Evolutionary conservation across 2,329 filamentous ascomycete genomes (phyloP).

Genomic region (Xylaria sp.): DNA sequence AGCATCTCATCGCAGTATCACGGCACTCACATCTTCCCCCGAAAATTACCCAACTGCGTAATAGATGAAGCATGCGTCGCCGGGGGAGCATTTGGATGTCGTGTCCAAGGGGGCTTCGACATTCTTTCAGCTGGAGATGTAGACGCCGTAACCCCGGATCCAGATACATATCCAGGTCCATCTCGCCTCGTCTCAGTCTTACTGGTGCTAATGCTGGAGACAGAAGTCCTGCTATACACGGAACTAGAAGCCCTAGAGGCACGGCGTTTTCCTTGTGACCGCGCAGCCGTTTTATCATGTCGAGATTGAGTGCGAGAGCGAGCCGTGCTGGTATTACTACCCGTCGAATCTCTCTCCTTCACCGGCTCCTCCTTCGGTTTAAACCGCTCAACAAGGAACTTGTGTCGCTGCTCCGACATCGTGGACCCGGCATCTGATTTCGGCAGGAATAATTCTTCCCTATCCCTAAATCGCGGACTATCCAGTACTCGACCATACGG

Average conservation of each 20-base stretch:
- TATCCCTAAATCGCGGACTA: constrained; percentile 8
- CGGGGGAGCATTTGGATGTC: not conserved
- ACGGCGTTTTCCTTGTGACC: not conserved
- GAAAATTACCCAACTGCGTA: not conserved
- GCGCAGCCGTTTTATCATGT: not conserved
- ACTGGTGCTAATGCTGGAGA: not conserved
- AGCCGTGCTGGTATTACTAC: too few relatives aligned
- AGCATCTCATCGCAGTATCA: not conserved
- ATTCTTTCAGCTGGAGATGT: not conserved
- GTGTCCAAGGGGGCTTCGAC: not conserved
- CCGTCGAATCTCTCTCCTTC: too few relatives aligned
- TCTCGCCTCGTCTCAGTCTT: too few relatives aligned
- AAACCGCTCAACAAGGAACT: constrained; percentile 22
- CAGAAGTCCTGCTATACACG: not conserved
- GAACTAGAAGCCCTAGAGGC: not conserved
- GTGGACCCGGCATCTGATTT: constrained; percentile 28
- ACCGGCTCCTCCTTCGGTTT: constrained; percentile 16
- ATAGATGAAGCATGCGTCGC: not conserved
- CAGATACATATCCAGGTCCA: too few relatives aligned
- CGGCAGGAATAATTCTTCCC: constrained; percentile 21
- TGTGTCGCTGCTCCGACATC: constrained; percentile 20
- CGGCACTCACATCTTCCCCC: constrained; percentile 1
- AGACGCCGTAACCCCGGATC: not conserved
- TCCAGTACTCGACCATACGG: constrained; percentile 6
- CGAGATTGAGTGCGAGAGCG: constrained; percentile 11